These are phyloP conservation scores for Cutaneotrichosporon daszewskae DNA, from an alignment of 1,284 basidiomycete genomes.

Conservation along the genomic window DNA sequence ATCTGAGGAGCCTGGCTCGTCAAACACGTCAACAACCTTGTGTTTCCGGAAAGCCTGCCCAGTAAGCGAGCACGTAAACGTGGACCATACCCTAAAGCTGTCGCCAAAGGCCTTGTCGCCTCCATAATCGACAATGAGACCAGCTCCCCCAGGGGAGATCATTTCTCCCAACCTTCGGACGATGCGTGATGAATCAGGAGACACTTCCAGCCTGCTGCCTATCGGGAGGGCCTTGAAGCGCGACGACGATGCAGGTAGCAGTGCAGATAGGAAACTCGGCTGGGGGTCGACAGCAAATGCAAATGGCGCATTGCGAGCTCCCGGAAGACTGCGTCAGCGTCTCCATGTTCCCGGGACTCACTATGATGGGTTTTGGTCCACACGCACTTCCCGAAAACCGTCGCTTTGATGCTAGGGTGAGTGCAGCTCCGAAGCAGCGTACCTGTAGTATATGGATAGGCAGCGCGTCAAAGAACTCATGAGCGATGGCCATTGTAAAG, in stretches of 20 bases:
- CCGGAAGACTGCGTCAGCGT: constrained; percentile 8
- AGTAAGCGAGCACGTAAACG: background rate
- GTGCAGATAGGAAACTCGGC: constrained; percentile 60
- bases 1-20: constrained; percentile 79
- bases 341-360: background rate
- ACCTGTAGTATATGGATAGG: constrained; percentile 89
- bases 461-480: constrained; percentile 97
- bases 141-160: constrained; percentile 59
- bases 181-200: constrained; percentile 62
- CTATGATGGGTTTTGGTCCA: constrained; percentile 52
- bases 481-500: constrained; percentile 85
- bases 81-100: constrained; percentile 64
- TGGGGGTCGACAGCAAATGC: constrained; percentile 62
- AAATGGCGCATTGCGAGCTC: constrained; percentile 45
- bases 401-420: constrained; percentile 54
- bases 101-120: constrained; percentile 63
- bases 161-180: constrained; percentile 63
- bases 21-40: constrained; percentile 77
- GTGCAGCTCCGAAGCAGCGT: constrained; percentile 14
- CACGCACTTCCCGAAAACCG: constrained; percentile 83
- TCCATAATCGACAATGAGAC: constrained; percentile 88
- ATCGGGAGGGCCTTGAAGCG: constrained; percentile 63
- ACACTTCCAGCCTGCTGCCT: constrained; percentile 72
- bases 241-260: constrained; percentile 64
- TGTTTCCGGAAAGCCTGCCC: constrained; percentile 81